phyloP scores from a whole-genome alignment of 2,329 filamentous ascomycete genomes.

The Cytospora piceae region DNA sequence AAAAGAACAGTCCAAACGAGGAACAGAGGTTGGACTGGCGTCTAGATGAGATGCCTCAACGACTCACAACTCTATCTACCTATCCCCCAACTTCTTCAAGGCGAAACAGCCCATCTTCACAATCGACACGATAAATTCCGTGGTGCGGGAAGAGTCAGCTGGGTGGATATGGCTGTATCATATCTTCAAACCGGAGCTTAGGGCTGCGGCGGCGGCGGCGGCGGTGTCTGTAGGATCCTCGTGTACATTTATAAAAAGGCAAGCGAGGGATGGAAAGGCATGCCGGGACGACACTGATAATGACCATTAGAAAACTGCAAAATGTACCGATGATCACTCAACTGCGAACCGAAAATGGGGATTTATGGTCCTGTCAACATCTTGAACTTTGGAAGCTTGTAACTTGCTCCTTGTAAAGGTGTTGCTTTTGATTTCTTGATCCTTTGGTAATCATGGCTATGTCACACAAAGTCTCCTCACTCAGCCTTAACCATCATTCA shows the following conservation, averaged over 20 bases:
- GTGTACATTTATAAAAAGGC: constrained; percentile 25
- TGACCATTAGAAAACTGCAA: constrained; percentile 20
- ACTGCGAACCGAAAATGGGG: neutral
- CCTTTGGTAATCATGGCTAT: neutral
- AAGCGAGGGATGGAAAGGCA: constrained; percentile 11
- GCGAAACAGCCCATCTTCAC: constrained; percentile 9
- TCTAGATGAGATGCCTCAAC: constrained; percentile 6
- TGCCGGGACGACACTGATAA: constrained; percentile 20
- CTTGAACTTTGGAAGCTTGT: neutral
- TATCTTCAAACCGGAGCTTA: constrained; percentile 10
- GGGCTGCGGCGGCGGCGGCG: constrained; percentile 11
- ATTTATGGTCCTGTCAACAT: neutral
- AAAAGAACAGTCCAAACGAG: constrained; percentile 35
- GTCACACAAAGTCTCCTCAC: neutral
- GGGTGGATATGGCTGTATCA: constrained; percentile 19
- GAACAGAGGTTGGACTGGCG: neutral
- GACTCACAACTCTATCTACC: neutral
- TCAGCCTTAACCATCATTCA: neutral
- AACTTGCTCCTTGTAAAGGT: neutral
- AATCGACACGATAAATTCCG: neutral
- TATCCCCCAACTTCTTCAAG: constrained; percentile 18
- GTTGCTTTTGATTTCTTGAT: neutral
- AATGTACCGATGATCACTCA: constrained; percentile 25
- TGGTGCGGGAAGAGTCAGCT: constrained; percentile 10
- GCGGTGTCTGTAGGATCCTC: constrained; percentile 19